A percentile compares a stretch with the other conserved stretches of the same genome.
phyloP scores from a whole-genome alignment of 371 early-diverging fungal genomes.

The Mortierella sp. region DNA sequence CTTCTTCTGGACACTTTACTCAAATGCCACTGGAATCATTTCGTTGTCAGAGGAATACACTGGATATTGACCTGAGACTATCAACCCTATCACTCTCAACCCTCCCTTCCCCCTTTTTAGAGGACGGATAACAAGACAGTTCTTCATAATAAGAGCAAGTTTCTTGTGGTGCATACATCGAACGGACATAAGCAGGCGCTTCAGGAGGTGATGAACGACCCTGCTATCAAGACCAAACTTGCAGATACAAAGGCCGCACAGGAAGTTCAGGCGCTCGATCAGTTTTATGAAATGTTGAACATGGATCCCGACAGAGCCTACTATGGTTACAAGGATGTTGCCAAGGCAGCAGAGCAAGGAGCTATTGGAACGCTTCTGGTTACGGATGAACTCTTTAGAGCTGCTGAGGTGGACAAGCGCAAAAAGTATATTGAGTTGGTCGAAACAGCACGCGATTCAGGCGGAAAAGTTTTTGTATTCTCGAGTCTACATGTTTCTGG shows the following conservation, averaged over 20 bases:
- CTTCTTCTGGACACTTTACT: too few species aligned
- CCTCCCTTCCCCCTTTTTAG: too few species aligned
- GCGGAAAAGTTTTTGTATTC: constrained; percentile 89
- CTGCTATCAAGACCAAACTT: constrained; percentile 80
- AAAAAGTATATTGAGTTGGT: constrained; percentile 88
- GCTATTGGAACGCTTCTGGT: constrained; percentile 90
- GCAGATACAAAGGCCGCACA: constrained; percentile 93
- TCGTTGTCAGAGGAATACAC: too few species aligned
- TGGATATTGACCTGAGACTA: too few species aligned
- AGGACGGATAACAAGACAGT: constrained; percentile 84
- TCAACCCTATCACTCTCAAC: background rate
- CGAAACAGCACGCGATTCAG: constrained; percentile 78
- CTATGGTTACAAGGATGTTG: constrained; percentile 90
- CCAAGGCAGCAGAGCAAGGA: constrained; percentile 84
- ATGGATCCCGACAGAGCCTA: constrained; percentile 91
- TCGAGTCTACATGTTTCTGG: constrained; percentile 94
- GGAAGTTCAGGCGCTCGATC: constrained; percentile 85
- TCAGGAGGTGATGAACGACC: constrained; percentile 92
- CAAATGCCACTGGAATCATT: too few species aligned
- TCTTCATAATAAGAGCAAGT: constrained; percentile 87
- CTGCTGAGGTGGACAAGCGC: constrained; percentile 86
- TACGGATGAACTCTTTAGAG: constrained; percentile 91
- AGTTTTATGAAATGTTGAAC: constrained; percentile 90
- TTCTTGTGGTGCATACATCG: constrained; percentile 90
- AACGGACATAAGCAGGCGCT: constrained; percentile 96